Evolutionary conservation across 2,329 filamentous ascomycete species (phyloP), one percentile per base, ranked within the genome.

Genomic region (Aspergillus pseudoglaucus): DNA sequence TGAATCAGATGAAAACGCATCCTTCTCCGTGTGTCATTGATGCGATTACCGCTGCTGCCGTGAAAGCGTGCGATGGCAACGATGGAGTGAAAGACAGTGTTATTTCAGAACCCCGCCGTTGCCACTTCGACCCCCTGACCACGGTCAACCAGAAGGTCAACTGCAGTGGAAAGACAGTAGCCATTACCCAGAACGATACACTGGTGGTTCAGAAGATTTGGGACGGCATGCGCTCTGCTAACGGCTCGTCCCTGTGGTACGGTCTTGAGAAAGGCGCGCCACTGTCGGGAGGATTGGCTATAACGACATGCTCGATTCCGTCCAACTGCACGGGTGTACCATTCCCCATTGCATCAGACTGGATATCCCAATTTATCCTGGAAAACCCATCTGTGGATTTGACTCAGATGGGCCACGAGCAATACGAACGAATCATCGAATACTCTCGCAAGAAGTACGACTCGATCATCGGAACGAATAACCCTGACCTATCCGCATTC

Each of bases 401-500:
- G 7, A 45, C 48, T 10, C 63, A 57, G 3, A 62, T 74, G 33
- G 59, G 53, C 15, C 54, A 61, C 39, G 50, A 46, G 22, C 52
- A 60, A 10, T 61, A 58, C 43, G 52, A 58, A 14, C 17, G 40
- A 2, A 46, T 63, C 8, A 58, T 68, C 42, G 52, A 48, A 35
- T 44, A 50, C 20, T 65, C 63, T 0, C 43, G 51, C 3, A 49
- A 56, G 4, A 49, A 66, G 46, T 73, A 67, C 47, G 49, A 56
- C 15, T 56, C 57, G 2, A 61, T 70, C 32, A 68, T 73, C 10
- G 65, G 62, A 5, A 69, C 68, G 0, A 47, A 58, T 17, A 58
- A 70, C 39, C 63, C 70, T 1, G 64, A 74, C 49, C 59, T 75
- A 0, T 58, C 60, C 0, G 54, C 44, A 0, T 75, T 74, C 55